These are phyloP conservation scores for Penicillium aurantiogriseum DNA, from an alignment of 2,329 filamentous ascomycete genomes.

Conservation along the genomic window DNA sequence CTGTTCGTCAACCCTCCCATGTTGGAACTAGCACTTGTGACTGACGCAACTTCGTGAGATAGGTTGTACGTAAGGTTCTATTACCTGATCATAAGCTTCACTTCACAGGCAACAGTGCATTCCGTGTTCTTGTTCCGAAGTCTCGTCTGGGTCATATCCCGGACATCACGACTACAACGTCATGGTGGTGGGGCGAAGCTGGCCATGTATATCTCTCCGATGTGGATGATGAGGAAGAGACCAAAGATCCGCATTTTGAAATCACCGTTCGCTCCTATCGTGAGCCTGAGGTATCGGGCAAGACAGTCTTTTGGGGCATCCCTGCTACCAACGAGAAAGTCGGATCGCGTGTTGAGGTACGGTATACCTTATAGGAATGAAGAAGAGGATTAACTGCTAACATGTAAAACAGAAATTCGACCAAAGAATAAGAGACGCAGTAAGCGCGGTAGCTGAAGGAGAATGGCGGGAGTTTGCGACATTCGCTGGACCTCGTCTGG, in stretches of 20 bases:
- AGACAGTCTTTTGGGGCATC: constrained; percentile 17
- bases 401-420: constrained; percentile 39
- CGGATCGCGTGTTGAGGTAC: constrained; percentile 27
- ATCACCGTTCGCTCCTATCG: constrained; percentile 36
- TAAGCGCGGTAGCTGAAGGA: constrained; percentile 39
- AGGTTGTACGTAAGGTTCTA: constrained; percentile 45
- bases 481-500: constrained; percentile 48
- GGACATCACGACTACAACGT: constrained; percentile 34
- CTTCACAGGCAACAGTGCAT: constrained; percentile 53
- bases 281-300: constrained; percentile 11
- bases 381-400: neutral
- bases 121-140: constrained; percentile 45
- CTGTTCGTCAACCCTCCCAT: constrained; percentile 31
- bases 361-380: neutral
- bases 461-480: constrained; percentile 51
- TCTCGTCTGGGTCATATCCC: constrained; percentile 34
- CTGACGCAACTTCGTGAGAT: neutral
- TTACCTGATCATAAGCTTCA: constrained; percentile 47
- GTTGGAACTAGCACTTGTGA: neutral
- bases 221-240: constrained; percentile 35
- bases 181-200: constrained; percentile 47
- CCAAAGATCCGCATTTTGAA: constrained; percentile 37
- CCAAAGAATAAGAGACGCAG: constrained; percentile 41
- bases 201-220: constrained; percentile 46
- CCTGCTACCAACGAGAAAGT: constrained; percentile 17